Conservation (phyloP, 768 basidiomycete species). For the Boletellus ananiceps region DNA sequence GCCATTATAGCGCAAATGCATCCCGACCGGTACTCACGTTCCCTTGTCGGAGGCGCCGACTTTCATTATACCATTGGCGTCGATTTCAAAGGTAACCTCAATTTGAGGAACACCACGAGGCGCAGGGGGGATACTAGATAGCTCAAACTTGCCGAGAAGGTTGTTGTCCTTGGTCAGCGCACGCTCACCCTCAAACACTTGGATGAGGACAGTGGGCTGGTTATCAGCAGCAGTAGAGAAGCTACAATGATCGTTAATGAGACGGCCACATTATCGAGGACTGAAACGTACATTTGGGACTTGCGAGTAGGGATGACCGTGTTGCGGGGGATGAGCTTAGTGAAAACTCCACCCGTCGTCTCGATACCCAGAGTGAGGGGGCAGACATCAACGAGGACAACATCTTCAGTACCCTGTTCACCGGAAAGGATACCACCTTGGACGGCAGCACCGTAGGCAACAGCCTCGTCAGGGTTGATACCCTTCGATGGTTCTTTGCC, state of each 20-base stretch:
- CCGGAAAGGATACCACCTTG: constrained; percentile 98
- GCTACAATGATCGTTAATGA: constrained; percentile 21
- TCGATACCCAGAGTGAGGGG: constrained; percentile 98
- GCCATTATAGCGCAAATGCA: not conserved
- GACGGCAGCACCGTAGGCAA: constrained; percentile 97
- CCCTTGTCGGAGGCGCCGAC: constrained; percentile 92
- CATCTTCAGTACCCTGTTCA: constrained; percentile 82
- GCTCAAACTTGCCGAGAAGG: constrained; percentile 94
- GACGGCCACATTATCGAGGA: not conserved
- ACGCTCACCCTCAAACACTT: constrained; percentile 97
- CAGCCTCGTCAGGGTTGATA: constrained; percentile 99
- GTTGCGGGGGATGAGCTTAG: constrained; percentile 95
- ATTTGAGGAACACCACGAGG: constrained; percentile 97
- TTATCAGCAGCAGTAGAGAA: constrained; percentile 87
- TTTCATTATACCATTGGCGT: constrained; percentile 94
- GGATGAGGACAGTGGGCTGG: constrained; percentile 93
- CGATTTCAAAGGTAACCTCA: constrained; percentile 94
- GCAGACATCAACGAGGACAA: constrained; percentile 95
- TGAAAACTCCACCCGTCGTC: constrained; percentile 97
- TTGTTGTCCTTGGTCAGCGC: constrained; percentile 98
- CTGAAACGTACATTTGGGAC: constrained; percentile 68
- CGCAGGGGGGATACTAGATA: constrained; percentile 87
- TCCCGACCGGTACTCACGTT: constrained; percentile 49
- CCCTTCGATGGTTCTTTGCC: constrained; percentile 97
- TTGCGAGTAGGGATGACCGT: constrained; percentile 98